Conservation (phyloP, 1,139 yeast species). For the Citeromyces siamensis region DNA sequence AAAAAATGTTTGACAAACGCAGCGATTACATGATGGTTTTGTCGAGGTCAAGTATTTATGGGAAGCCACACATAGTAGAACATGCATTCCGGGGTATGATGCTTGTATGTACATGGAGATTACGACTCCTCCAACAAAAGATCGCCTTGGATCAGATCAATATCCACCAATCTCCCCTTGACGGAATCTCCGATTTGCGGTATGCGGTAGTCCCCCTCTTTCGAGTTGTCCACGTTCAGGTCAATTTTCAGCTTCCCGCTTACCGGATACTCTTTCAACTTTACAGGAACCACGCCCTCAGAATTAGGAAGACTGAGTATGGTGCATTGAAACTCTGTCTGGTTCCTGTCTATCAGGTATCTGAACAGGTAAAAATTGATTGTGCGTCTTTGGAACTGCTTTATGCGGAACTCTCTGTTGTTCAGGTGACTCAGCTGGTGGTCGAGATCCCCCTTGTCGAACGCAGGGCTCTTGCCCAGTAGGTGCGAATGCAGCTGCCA, state of each 20-base stretch:
- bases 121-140: not conserved
- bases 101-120: too few relatives aligned
- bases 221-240: not conserved
- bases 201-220: not conserved
- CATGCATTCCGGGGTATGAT: too few relatives aligned
- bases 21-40: too few relatives aligned
- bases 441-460: not conserved
- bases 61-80: too few relatives aligned
- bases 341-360: not conserved
- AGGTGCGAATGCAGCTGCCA: slow-evolving; percentile 46
- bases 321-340: not conserved
- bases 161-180: not conserved
- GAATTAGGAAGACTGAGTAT: not conserved
- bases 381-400: not conserved
- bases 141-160: not conserved
- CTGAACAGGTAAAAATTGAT: not conserved
- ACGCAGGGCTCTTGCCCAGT: slow-evolving; percentile 7
- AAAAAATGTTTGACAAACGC: too few relatives aligned
- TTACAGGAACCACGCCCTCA: not conserved
- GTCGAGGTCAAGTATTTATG: too few relatives aligned
- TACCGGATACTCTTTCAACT: not conserved
- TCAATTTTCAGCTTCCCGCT: not conserved
- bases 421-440: not conserved
- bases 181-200: not conserved
- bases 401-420: not conserved